phyloP scores from a whole-genome alignment of 2,329 filamentous ascomycete genomes.

The Sporothrix euskadiensis region DNA sequence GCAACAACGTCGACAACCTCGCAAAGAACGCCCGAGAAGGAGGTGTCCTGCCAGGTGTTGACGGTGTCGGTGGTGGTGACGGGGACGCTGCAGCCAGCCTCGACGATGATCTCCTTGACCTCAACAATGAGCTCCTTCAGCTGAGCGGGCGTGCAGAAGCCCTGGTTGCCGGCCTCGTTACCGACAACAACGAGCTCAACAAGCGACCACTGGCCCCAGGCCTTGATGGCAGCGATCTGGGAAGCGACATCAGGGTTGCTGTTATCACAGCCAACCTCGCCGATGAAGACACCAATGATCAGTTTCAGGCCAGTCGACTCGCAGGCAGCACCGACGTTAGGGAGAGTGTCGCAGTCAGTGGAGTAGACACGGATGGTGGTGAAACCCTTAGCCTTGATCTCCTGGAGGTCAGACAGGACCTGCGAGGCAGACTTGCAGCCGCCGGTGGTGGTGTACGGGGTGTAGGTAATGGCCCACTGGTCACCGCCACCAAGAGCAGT shows the following conservation, averaged over 20 bases:
- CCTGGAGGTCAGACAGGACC: slow-evolving; percentile 61
- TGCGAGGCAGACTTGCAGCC: slow-evolving; percentile 64
- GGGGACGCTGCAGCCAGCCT: slow-evolving; percentile 68
- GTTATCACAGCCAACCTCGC: slow-evolving; percentile 61
- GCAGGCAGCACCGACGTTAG: slow-evolving; percentile 71
- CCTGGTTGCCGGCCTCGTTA: slow-evolving; percentile 86
- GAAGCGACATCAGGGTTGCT: slow-evolving; percentile 61
- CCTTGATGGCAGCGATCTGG: slow-evolving; percentile 72
- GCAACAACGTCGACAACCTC: slow-evolving; percentile 72
- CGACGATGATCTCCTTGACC: slow-evolving; percentile 62
- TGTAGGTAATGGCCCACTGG: slow-evolving; percentile 78
- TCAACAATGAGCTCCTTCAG: slow-evolving; percentile 70
- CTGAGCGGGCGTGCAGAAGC: slow-evolving; percentile 61
- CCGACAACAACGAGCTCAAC: slow-evolving; percentile 82
- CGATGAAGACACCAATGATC: slow-evolving; percentile 87
- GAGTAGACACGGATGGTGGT: slow-evolving; percentile 78
- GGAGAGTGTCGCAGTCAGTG: slow-evolving; percentile 82
- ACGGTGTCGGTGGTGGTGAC: slow-evolving; percentile 87
- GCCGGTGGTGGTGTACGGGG: slow-evolving; percentile 64
- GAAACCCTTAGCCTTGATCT: slow-evolving; percentile 68
- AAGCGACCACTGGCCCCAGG: slow-evolving; percentile 72
- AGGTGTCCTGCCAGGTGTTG: slow-evolving; percentile 68
- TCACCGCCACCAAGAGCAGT: slow-evolving; percentile 47
- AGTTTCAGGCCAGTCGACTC: slow-evolving; percentile 68
- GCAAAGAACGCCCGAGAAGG: slow-evolving; percentile 65